phyloP scores from a whole-genome alignment of 2,329 filamentous ascomycete species.

The Domatiomyces globalis region DNA sequence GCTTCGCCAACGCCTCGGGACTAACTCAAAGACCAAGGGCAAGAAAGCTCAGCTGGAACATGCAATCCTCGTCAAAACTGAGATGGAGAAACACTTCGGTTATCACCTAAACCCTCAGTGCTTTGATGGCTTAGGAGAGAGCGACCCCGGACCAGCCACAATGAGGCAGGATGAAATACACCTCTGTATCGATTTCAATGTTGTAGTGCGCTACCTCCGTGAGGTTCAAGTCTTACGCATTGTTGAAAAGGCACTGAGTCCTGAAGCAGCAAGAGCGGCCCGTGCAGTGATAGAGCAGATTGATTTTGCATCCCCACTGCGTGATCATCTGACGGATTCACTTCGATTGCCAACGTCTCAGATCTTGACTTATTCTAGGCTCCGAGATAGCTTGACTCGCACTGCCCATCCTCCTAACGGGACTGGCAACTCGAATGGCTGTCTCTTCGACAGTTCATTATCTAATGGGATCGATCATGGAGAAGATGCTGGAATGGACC shows the following conservation, averaged over 20 bases:
- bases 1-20: slow-evolving; percentile 43
- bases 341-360: background rate
- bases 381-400: slow-evolving; percentile 1
- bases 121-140: background rate
- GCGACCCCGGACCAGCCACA: slow-evolving; percentile 1
- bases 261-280: slow-evolving; percentile 3
- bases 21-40: slow-evolving; percentile 37
- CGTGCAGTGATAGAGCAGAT: slow-evolving; percentile 29
- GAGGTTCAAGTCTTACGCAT: slow-evolving; percentile 5
- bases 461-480: slow-evolving; percentile 5
- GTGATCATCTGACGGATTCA: slow-evolving; percentile 1
- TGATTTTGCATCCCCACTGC: slow-evolving; percentile 22
- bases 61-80: slow-evolving; percentile 41
- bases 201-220: slow-evolving; percentile 7
- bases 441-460: background rate
- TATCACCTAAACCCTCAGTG: background rate
- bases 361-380: slow-evolving; percentile 4
- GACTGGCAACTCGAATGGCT: slow-evolving; percentile 1
- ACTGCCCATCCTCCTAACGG: background rate
- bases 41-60: slow-evolving; percentile 54
- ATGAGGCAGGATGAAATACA: slow-evolving; percentile 4
- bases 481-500: background rate
- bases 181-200: slow-evolving; percentile 10
- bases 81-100: slow-evolving; percentile 34
- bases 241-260: slow-evolving; percentile 8